Conservation (phyloP, 306 rosid genomes). For the Argentina anserina region DNA sequence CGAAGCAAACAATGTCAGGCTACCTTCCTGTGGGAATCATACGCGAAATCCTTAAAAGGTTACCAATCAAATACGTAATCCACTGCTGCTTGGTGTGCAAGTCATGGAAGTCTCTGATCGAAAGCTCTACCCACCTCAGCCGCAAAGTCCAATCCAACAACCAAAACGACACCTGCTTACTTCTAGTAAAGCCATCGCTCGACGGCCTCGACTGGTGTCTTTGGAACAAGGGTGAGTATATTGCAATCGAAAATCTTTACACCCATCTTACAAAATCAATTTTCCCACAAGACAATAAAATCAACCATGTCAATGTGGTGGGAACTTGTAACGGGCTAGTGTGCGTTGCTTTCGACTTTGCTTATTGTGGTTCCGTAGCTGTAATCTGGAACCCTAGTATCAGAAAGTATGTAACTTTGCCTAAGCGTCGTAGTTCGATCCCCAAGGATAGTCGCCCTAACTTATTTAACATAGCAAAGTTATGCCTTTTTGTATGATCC, state of each 20-base stretch:
- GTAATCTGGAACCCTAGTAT: conserved; percentile 2
- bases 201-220: neutral
- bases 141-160: neutral
- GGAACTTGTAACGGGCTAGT: conserved; percentile 3
- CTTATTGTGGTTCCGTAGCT: neutral
- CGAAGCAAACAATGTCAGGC: neutral
- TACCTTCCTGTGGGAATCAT: neutral
- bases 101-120: neutral
- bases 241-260: neutral
- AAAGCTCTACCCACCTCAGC: neutral
- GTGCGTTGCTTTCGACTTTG: neutral
- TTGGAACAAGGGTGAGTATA: neutral
- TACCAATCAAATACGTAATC: neutral
- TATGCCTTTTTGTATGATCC: conserved; percentile 7
- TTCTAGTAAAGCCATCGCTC: neutral
- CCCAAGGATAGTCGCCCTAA: neutral
- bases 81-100: neutral
- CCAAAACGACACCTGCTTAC: neutral
- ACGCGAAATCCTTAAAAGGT: neutral
- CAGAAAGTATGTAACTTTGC: neutral
- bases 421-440: neutral
- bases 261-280: neutral
- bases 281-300: neutral
- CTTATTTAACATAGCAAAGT: neutral
- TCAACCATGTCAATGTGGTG: no score